These are phyloP conservation scores for Corylus avellana DNA, from an alignment of 306 rosid species.

Conservation along the genomic window DNA sequence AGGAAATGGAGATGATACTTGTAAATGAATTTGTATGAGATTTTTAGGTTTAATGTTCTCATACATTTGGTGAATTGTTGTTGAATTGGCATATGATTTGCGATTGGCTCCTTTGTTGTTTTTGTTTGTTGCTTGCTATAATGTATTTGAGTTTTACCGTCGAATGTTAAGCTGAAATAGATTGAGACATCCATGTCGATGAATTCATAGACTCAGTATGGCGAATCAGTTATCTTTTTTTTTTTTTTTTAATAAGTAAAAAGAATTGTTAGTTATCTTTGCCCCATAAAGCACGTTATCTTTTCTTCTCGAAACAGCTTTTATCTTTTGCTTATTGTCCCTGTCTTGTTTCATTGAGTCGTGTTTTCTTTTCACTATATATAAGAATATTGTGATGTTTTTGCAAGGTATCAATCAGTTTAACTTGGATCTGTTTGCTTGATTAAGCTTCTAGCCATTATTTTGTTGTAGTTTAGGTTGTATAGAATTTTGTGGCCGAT, in stretches of 20 bases:
- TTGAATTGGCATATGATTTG: neutral
- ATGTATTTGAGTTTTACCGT: neutral
- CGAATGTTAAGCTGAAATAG: neutral
- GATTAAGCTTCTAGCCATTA: too few species aligned
- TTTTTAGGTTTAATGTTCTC: neutral
- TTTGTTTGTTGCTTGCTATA: neutral
- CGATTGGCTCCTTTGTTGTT: neutral
- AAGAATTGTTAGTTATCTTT: neutral
- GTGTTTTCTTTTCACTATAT: too few species aligned
- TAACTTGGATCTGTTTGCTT: too few species aligned
- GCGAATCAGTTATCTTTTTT: neutral
- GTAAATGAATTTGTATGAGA: conserved; percentile 16
- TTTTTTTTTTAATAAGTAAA: too few species aligned
- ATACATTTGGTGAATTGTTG: neutral
- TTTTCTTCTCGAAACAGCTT: neutral
- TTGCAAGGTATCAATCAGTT: too few species aligned
- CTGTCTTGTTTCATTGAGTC: too few species aligned
- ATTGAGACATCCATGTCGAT: neutral
- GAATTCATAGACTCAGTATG: neutral
- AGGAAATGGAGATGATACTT: conserved; percentile 39
- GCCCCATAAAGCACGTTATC: neutral
- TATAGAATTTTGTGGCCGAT: too few species aligned
- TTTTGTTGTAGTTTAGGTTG: too few species aligned
- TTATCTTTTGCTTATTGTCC: neutral
- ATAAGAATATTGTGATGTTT: neutral